Evolutionary conservation across 2,329 filamentous ascomycete species (phyloP).

Genomic region (Verticillium nubilum): DNA sequence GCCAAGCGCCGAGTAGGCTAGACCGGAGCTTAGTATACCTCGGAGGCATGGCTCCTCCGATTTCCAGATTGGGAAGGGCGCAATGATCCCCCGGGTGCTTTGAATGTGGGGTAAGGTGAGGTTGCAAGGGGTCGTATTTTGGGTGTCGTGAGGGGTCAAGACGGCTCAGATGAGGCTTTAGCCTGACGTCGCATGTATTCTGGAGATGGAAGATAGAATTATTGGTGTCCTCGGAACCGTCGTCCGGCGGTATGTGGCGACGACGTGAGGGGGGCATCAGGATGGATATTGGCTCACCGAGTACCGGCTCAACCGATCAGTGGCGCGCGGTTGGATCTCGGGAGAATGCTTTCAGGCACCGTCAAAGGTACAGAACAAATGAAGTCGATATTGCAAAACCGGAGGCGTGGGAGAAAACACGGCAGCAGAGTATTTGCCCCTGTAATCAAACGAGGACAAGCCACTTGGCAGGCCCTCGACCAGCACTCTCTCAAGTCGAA

Average conservation of each 20-base stretch:
- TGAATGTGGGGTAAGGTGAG: slow-evolving; percentile 7
- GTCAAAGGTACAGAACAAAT: background rate
- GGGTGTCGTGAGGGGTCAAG: slow-evolving; percentile 9
- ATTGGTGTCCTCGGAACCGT: background rate
- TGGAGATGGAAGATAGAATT: background rate
- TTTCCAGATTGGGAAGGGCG: slow-evolving; percentile 8
- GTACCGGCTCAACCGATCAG: background rate
- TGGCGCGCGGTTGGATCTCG: background rate
- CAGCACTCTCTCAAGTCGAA: background rate
- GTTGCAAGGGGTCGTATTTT: background rate
- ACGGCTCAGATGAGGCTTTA: slow-evolving; percentile 1
- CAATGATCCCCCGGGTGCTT: slow-evolving; percentile 9
- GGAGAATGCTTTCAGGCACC: background rate
- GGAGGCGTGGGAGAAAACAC: background rate
- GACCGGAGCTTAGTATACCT: slow-evolving; percentile 7
- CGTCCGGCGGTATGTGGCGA: background rate
- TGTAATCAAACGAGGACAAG: background rate
- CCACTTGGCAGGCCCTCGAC: background rate
- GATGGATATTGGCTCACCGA: background rate
- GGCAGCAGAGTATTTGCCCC: background rate
- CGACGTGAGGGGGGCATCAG: background rate
- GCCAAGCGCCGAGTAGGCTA: slow-evolving; percentile 1
- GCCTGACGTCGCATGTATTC: background rate
- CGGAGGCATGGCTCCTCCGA: slow-evolving; percentile 14
- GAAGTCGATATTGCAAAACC: background rate